Evolutionary conservation across 768 basidiomycete species (phyloP).

Genomic region (Podaxis sp.): DNA sequence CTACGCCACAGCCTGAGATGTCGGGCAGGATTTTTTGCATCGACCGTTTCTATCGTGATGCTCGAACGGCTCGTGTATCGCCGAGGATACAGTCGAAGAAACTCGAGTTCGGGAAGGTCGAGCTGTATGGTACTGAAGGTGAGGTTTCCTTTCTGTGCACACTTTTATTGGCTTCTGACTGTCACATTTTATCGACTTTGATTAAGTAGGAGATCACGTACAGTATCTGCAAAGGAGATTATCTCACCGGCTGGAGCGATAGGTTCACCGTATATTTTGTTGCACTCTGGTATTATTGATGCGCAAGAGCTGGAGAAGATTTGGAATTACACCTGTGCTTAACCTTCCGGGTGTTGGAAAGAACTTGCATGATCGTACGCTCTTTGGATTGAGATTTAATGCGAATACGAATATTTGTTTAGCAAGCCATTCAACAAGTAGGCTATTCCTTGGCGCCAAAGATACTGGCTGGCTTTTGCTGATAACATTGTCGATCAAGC

Average conservation of each 20-base stretch:
- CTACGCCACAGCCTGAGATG: too few species aligned
- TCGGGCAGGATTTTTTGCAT: too few species aligned
- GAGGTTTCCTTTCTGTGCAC: too few species aligned
- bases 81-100: background rate
- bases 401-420: constrained; percentile 7
- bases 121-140: too few species aligned
- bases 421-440: too few species aligned
- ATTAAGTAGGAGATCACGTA: too few species aligned
- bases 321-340: constrained; percentile 17
- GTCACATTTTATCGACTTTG: too few species aligned
- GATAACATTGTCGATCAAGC: too few species aligned
- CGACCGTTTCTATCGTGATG: background rate
- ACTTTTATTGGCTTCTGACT: too few species aligned
- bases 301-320: constrained; percentile 14
- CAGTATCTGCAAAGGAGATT: background rate
- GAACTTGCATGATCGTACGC: constrained; percentile 9
- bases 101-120: background rate
- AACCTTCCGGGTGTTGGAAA: constrained; percentile 21
- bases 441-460: too few species aligned
- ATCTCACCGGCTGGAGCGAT: constrained; percentile 17
- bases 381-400: constrained; percentile 3
- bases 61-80: background rate
- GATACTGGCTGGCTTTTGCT: too few species aligned
- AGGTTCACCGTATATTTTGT: constrained; percentile 22
- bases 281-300: constrained; percentile 24